phyloP scores from a whole-genome alignment of 345 rosid genomes.

The Hibiscus syriacus region DNA sequence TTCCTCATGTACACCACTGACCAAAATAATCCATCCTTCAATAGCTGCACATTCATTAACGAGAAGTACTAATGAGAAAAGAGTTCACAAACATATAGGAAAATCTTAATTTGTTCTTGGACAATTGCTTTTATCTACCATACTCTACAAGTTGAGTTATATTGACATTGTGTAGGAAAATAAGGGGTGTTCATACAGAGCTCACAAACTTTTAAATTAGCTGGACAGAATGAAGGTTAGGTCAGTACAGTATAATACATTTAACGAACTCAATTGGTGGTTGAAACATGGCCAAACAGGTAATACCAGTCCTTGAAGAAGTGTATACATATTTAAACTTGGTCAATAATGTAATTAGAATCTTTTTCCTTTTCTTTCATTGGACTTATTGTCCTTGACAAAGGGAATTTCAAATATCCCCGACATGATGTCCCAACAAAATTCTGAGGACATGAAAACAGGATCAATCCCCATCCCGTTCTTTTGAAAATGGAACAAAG shows the following conservation, averaged over 20 bases:
- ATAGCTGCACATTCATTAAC: constrained; percentile 13
- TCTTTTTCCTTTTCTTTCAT: background rate
- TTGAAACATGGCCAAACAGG: background rate
- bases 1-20: constrained; percentile 67
- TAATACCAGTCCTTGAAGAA: background rate
- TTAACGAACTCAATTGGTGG: background rate
- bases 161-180: background rate
- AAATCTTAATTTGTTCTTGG: background rate
- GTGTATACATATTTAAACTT: background rate
- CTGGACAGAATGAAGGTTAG: background rate
- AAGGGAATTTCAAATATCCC: background rate
- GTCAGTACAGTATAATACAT: background rate
- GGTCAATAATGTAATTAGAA: background rate
- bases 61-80: background rate
- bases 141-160: background rate
- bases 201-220: too few species aligned
- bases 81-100: background rate
- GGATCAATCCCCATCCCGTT: background rate
- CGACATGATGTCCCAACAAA: background rate
- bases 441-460: background rate
- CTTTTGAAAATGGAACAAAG: background rate
- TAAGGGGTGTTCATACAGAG: too few species aligned
- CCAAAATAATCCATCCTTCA: constrained; percentile 76
- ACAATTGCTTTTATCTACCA: background rate
- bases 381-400: background rate